Percentiles rank a stretch among this genome's conserved stretches.
phyloP scores from a whole-genome alignment of 495 filamentous ascomycete species.

The Arthonia radiata region DNA sequence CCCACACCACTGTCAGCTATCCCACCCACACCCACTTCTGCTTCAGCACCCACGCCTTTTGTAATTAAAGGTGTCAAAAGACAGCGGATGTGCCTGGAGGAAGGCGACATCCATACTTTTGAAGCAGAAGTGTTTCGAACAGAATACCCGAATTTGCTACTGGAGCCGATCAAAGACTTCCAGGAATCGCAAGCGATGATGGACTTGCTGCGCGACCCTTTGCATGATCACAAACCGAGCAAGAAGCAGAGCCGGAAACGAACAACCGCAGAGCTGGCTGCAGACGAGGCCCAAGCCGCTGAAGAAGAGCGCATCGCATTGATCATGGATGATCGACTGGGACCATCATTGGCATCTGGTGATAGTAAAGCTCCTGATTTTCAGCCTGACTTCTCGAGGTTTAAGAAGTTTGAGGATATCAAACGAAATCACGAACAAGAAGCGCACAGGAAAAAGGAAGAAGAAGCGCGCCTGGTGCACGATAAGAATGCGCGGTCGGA shows the following conservation, averaged over 20 bases:
- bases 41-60: slow-evolving; percentile 29
- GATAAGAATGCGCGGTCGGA: slow-evolving; percentile 24
- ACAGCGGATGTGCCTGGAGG: slow-evolving; percentile 55
- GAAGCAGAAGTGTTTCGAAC: slow-evolving; percentile 45
- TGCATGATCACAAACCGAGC: slow-evolving; percentile 50
- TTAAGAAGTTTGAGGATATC: slow-evolving; percentile 75
- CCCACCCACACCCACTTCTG: too few species aligned
- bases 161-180: slow-evolving; percentile 45
- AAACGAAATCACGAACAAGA: slow-evolving; percentile 34
- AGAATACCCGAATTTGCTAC: slow-evolving; percentile 45
- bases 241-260: slow-evolving; percentile 75
- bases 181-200: slow-evolving; percentile 44
- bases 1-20: slow-evolving; percentile 38
- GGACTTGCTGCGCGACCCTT: slow-evolving; percentile 42
- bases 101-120: slow-evolving; percentile 40
- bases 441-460: slow-evolving; percentile 20
- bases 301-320: slow-evolving; percentile 83
- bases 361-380: slow-evolving; percentile 42
- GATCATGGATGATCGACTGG: slow-evolving; percentile 65
- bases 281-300: slow-evolving; percentile 74
- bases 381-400: slow-evolving; percentile 69
- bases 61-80: slow-evolving; percentile 30
- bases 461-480: slow-evolving; percentile 24
- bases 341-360: slow-evolving; percentile 33
- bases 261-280: slow-evolving; percentile 79